Evolutionary conservation across 2,329 filamentous ascomycete species (phyloP).

Genomic region (Gaeumannomyces tritici): DNA sequence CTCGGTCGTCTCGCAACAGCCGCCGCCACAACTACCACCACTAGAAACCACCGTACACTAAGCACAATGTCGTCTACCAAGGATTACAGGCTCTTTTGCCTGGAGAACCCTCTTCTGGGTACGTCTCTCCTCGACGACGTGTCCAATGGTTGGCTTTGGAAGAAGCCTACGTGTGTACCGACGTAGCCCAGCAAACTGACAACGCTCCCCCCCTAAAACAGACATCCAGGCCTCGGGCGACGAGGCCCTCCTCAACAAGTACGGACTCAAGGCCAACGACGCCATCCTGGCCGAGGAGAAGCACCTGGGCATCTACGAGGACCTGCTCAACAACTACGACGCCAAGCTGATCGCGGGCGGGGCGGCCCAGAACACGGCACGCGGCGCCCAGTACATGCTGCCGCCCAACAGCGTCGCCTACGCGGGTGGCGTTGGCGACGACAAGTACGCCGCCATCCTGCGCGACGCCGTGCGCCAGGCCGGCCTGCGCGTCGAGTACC

Average conservation of each 20-base stretch:
- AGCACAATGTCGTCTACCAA: constrained; percentile 60
- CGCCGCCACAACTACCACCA: background rate
- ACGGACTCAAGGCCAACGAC: constrained; percentile 89
- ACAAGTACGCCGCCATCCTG: constrained; percentile 90
- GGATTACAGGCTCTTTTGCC: constrained; percentile 80
- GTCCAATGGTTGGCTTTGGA: background rate
- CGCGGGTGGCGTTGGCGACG: constrained; percentile 86
- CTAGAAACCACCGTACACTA: background rate
- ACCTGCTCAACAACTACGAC: constrained; percentile 83
- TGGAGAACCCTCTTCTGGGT: constrained; percentile 98
- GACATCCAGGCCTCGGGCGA: constrained; percentile 87
- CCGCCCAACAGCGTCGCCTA: constrained; percentile 83
- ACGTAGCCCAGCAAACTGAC: background rate
- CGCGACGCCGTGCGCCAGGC: constrained; percentile 77
- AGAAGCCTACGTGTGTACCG: background rate
- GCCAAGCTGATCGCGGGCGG: constrained; percentile 94
- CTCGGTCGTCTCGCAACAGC: background rate
- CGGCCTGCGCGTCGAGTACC: constrained; percentile 90
- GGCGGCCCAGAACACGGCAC: constrained; percentile 93
- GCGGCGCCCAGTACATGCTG: constrained; percentile 94
- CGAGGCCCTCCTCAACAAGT: constrained; percentile 81
- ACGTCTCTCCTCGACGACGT: constrained; percentile 20
- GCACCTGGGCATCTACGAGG: constrained; percentile 84
- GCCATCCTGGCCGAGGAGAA: constrained; percentile 92
- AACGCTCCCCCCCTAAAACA: constrained; percentile 22